Evolutionary conservation across 208 protist genomes (phyloP).

Genomic region (Crithidia fasciculata): DNA sequence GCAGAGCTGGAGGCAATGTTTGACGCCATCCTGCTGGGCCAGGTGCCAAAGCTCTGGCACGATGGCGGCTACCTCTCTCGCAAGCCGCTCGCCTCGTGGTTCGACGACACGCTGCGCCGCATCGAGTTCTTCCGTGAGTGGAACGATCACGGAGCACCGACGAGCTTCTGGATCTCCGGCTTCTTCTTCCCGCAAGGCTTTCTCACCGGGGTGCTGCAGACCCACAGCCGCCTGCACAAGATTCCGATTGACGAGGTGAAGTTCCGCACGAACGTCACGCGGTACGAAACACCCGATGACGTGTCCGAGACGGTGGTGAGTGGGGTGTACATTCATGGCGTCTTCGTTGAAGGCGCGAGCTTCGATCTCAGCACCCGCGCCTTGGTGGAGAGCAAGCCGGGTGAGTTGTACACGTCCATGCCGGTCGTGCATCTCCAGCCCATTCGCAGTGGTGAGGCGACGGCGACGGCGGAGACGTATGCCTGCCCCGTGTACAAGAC

Average conservation of each 20-base stretch:
- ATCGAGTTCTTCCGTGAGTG: conserved; percentile 95
- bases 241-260: conserved; percentile 93
- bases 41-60: conserved; percentile 94
- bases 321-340: conserved; percentile 93
- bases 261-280: conserved; percentile 88
- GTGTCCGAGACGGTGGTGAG: conserved; percentile 58
- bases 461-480: conserved; percentile 56
- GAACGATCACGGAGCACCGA: conserved; percentile 92
- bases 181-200: conserved; percentile 99
- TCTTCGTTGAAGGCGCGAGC: conserved; percentile 91
- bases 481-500: conserved; percentile 95
- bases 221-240: conserved; percentile 84
- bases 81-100: conserved; percentile 96
- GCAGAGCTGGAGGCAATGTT: conserved; percentile 92
- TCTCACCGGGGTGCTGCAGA: conserved; percentile 93
- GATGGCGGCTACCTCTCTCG: conserved; percentile 94
- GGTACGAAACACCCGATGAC: conserved; percentile 72
- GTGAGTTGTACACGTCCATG: conserved; percentile 86
- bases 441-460: conserved; percentile 45
- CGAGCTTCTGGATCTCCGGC: conserved; percentile 96
- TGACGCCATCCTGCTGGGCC: conserved; percentile 83
- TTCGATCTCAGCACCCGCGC: conserved; percentile 51
- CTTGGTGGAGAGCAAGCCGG: conserved; percentile 84
- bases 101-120: conserved; percentile 93
- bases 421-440: conserved; percentile 93